phyloP scores from a whole-genome alignment of 2,329 filamentous ascomycete species.

The Lachnellula cervina region DNA sequence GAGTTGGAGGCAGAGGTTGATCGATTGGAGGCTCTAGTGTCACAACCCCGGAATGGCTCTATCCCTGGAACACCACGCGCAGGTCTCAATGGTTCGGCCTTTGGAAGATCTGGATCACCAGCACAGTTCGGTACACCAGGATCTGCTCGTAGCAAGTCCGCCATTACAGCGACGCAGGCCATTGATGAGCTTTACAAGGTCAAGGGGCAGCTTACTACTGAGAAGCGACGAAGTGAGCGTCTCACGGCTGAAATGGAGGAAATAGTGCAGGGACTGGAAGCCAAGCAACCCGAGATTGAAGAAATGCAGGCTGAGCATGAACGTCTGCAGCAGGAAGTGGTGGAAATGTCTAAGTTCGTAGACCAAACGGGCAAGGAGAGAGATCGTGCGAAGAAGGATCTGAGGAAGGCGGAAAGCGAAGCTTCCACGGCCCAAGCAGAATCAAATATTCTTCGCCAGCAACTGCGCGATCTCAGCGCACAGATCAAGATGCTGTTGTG shows the following conservation, averaged over 20 bases:
- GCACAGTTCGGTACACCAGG: conserved; percentile 52
- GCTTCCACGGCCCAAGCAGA: conserved; percentile 62
- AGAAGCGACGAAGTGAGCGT: conserved; percentile 69
- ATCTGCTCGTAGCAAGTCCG: conserved; percentile 50
- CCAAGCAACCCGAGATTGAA: conserved; percentile 80
- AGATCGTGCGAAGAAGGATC: conserved; percentile 71
- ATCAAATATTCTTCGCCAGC: conserved; percentile 73
- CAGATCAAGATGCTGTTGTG: conserved; percentile 89
- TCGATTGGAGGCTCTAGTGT: conserved; percentile 50
- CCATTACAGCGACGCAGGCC: conserved; percentile 56
- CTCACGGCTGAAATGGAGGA: conserved; percentile 76
- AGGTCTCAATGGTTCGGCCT: conserved; percentile 47
- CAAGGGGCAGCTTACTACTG: conserved; percentile 68
- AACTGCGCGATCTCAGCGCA: conserved; percentile 81
- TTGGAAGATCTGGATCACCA: conserved; percentile 52
- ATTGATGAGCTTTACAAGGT: conserved; percentile 61
- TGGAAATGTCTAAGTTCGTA: conserved; percentile 79
- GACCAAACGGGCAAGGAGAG: conserved; percentile 78
- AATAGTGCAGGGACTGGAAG: conserved; percentile 79
- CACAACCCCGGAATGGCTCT: conserved; percentile 38
- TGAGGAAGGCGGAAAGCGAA: conserved; percentile 72
- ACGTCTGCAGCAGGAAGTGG: conserved; percentile 72
- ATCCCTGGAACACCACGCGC: conserved; percentile 55
- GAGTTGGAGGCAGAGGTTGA: conserved; percentile 62
- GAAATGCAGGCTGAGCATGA: conserved; percentile 79